Conservation (phyloP, 192 early-diverging fungal species). For the Physocladia obscura region DNA sequence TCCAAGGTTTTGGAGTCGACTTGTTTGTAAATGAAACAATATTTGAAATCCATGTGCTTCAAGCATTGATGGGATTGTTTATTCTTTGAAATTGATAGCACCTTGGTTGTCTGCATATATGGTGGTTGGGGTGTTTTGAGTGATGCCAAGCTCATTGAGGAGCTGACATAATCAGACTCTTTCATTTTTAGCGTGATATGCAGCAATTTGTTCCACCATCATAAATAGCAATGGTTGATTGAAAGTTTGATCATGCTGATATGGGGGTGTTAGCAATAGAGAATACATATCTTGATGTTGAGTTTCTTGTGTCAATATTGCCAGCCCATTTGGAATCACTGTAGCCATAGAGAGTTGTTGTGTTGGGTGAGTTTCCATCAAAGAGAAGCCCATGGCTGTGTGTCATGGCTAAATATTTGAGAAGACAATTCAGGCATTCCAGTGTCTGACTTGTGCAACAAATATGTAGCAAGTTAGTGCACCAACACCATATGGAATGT, state of each 20-base stretch:
- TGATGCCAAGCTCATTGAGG: not conserved
- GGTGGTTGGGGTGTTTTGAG: not conserved
- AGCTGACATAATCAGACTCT: not conserved
- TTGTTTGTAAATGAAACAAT: not conserved
- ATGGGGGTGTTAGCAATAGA: slow-evolving; percentile 8
- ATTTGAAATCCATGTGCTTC: not conserved
- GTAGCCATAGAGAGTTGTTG: slow-evolving; percentile 8
- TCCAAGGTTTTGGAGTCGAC: not conserved
- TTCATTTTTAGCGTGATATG: not conserved
- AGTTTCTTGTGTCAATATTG: slow-evolving; percentile 27
- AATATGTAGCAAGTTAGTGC: too few relatives aligned
- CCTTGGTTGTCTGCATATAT: slow-evolving; percentile 5
- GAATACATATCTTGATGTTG: slow-evolving; percentile 40
- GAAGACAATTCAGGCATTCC: not conserved
- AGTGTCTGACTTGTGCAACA: not conserved
- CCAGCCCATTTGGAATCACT: slow-evolving; percentile 46
- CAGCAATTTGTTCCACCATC: slow-evolving; percentile 3
- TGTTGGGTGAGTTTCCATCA: not conserved
- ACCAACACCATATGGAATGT: too few relatives aligned
- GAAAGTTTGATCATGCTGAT: not conserved
- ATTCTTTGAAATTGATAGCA: not conserved
- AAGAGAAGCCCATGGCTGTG: not conserved
- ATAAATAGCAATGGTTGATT: not conserved
- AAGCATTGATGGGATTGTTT: not conserved
- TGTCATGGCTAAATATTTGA: not conserved